Conservation (phyloP, 2,329 filamentous ascomycete species). For the Emergomyces pasteurianus region DNA sequence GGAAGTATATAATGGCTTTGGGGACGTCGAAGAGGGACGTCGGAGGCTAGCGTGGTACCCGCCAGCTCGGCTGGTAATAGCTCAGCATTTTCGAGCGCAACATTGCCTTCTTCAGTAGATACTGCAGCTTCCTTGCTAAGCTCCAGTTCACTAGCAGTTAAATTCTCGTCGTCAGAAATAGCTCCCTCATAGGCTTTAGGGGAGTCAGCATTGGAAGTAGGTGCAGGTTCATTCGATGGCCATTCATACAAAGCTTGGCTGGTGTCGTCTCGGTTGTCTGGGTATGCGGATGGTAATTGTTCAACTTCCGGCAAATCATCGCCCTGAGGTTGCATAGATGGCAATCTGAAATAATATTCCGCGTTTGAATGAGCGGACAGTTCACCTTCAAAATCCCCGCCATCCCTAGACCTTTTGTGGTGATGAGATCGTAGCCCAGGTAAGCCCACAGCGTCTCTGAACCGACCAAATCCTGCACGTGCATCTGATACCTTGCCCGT, state of each 20-base stretch:
- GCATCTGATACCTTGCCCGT: constrained; percentile 69
- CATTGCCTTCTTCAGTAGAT: not conserved
- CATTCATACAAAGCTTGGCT: not conserved
- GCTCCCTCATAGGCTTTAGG: not conserved
- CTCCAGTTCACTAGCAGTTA: not conserved
- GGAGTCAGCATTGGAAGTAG: not conserved
- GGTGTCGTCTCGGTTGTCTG: not conserved
- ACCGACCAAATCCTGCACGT: constrained; percentile 67
- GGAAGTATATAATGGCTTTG: constrained; percentile 25
- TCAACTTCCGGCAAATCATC: not conserved
- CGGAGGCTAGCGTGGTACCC: not conserved
- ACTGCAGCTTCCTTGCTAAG: not conserved
- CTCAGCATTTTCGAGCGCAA: not conserved
- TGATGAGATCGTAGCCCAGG: constrained; percentile 30
- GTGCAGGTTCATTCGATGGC: not conserved
- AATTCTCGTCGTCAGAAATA: not conserved
- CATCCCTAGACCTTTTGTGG: constrained; percentile 27
- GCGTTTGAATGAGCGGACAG: constrained; percentile 17
- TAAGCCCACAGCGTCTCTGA: constrained; percentile 69
- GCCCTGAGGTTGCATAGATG: not conserved
- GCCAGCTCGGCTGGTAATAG: not conserved
- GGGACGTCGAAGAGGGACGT: constrained; percentile 19
- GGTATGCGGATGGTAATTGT: not conserved
- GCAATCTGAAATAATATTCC: constrained; percentile 20
- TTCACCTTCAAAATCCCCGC: constrained; percentile 19